These are phyloP conservation scores for Alloteropsis angusta DNA, from an alignment of 202 grass and related monocot species.

Conservation along the genomic window DNA sequence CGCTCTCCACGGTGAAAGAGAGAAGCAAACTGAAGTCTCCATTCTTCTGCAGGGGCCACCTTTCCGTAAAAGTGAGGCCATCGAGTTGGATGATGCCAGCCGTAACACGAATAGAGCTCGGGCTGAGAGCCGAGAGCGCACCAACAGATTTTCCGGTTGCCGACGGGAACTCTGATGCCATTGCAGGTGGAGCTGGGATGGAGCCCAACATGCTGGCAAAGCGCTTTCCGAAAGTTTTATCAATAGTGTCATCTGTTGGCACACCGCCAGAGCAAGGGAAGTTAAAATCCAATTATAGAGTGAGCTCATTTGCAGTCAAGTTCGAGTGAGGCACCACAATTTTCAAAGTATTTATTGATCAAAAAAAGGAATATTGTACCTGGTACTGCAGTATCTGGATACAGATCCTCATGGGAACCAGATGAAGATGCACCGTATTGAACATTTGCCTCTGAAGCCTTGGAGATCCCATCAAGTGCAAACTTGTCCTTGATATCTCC, in stretches of 20 bases:
- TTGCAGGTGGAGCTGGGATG: constrained; percentile 55
- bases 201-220: constrained; percentile 54
- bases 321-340: neutral
- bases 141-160: constrained; percentile 35
- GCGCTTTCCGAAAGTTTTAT: constrained; percentile 44
- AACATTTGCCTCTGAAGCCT: neutral
- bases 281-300: neutral
- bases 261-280: constrained; percentile 18
- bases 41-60: constrained; percentile 50
- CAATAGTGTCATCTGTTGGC: constrained; percentile 25
- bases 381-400: constrained; percentile 24
- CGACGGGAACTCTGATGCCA: constrained; percentile 59
- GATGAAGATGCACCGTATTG: constrained; percentile 25
- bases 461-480: neutral
- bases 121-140: constrained; percentile 14
- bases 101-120: constrained; percentile 38
- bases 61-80: constrained; percentile 19
- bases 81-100: constrained; percentile 53
- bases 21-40: constrained; percentile 42
- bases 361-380: constrained; percentile 25
- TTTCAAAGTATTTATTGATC: neutral
- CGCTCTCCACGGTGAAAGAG: constrained; percentile 36
- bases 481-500: neutral
- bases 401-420: constrained; percentile 15
- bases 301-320: neutral